Evolutionary conservation across 164 flowering plant species (phyloP).

Genomic region (Magnolia kwangsiensis): DNA sequence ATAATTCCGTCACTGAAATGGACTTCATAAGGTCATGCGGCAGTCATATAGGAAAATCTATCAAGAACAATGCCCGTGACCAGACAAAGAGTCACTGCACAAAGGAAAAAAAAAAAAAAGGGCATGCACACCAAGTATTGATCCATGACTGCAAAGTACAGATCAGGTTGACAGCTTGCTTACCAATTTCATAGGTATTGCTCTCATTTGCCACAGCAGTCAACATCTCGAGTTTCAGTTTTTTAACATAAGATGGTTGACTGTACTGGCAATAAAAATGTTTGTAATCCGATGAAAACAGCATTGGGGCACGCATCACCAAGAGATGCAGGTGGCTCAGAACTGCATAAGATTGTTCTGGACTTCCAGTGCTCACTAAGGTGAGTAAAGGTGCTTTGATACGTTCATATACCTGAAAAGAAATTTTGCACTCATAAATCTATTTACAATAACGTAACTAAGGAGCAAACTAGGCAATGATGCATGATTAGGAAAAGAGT

Average conservation of each 20-base stretch:
- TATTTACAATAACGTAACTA: not conserved
- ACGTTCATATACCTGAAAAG: conserved; percentile 90
- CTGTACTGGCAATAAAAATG: conserved; percentile 98
- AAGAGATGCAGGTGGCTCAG: conserved; percentile 93
- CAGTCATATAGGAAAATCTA: conserved; percentile 17
- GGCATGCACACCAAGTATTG: not conserved
- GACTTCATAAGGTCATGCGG: conserved; percentile 20
- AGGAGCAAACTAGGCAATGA: not conserved
- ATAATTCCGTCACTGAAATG: conserved; percentile 92
- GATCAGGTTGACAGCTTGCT: conserved; percentile 11
- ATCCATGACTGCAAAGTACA: not conserved
- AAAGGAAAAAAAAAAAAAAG: not conserved
- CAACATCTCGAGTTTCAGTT: conserved; percentile 96
- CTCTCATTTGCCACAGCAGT: conserved; percentile 99
- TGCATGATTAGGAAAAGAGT: not conserved
- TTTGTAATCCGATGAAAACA: conserved; percentile 90
- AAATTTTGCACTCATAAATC: not conserved
- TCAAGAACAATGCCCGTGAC: conserved; percentile 7
- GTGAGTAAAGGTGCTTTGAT: conserved; percentile 97
- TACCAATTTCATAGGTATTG: conserved; percentile 98
- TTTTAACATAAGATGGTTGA: conserved; percentile 95
- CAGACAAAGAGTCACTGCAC: conserved; percentile 4
- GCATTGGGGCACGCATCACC: conserved; percentile 95
- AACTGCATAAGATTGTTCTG: conserved; percentile 94
- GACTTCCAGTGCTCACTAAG: conserved; percentile 90